Percentiles rank a stretch among this genome's conserved stretches.
These are phyloP conservation scores for Mortierella sp. DNA, from an alignment of 371 early-diverging fungal genomes.

Conservation along the genomic window DNA sequence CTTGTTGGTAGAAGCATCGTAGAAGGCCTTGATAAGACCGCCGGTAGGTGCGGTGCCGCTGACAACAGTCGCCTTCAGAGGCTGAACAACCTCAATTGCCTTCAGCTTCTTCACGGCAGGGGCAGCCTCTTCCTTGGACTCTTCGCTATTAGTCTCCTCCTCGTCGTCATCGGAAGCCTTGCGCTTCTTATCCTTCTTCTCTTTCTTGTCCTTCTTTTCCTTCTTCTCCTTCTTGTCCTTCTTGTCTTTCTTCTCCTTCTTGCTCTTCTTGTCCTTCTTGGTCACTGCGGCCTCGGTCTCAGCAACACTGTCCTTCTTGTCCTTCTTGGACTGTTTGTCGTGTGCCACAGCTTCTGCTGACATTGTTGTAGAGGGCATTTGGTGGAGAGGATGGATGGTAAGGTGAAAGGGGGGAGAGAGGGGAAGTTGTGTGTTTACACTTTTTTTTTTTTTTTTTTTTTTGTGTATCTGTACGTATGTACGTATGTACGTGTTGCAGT, in stretches of 20 bases:
- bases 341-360: slow-evolving; percentile 21
- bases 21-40: slow-evolving; percentile 37
- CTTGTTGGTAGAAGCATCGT: slow-evolving; percentile 51
- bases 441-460: slow-evolving; percentile 10
- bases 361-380: slow-evolving; percentile 46
- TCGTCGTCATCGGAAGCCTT: slow-evolving; percentile 45
- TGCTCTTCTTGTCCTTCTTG: slow-evolving; percentile 33
- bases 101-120: slow-evolving; percentile 57
- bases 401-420: slow-evolving; percentile 1
- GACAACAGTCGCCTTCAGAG: slow-evolving; percentile 46
- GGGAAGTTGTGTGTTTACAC: slow-evolving; percentile 3
- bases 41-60: slow-evolving; percentile 33
- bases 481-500: slow-evolving; percentile 8
- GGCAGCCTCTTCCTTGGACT: slow-evolving; percentile 61
- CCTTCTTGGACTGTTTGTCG: slow-evolving; percentile 37
- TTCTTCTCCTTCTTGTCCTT: slow-evolving; percentile 60
- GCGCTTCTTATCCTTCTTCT: slow-evolving; percentile 65
- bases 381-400: not conserved
- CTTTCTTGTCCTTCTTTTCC: slow-evolving; percentile 65
- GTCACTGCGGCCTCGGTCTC: slow-evolving; percentile 13
- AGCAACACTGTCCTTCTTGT: slow-evolving; percentile 22
- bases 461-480: not conserved
- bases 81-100: slow-evolving; percentile 38
- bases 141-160: slow-evolving; percentile 56
- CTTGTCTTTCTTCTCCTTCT: slow-evolving; percentile 58